Evolutionary conservation across 805 yeast genomes (phyloP).

Genomic region (Candida yuanshanica): DNA sequence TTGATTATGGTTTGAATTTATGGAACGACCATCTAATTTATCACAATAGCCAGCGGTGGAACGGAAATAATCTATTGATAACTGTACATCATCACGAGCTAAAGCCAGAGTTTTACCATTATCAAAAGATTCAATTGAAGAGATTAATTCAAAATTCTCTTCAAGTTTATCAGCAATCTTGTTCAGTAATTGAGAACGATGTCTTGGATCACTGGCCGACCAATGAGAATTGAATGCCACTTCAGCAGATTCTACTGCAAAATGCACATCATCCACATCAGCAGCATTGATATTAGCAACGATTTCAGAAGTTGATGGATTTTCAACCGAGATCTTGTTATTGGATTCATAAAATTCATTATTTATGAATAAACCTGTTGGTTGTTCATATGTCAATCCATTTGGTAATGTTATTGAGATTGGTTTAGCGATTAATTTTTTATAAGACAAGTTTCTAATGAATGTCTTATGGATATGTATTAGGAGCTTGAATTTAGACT

Average conservation of each 20-base stretch:
- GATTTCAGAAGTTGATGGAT: conserved; percentile 60
- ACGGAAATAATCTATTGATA: conserved; percentile 59
- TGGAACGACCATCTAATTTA: conserved; percentile 58
- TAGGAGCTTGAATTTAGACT: no score
- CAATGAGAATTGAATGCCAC: conserved; percentile 54
- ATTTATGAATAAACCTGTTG: conserved; percentile 85
- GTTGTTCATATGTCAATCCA: conserved; percentile 65
- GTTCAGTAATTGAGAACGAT: conserved; percentile 45
- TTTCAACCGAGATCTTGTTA: conserved; percentile 47
- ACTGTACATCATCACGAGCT: conserved; percentile 63
- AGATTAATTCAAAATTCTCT: conserved; percentile 53
- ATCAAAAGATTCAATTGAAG: conserved; percentile 66
- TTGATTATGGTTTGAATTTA: conserved; percentile 50
- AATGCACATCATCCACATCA: conserved; percentile 56
- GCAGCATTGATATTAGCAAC: conserved; percentile 56
- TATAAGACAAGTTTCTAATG: not conserved
- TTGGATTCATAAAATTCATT: conserved; percentile 66
- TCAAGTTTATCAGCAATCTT: conserved; percentile 70
- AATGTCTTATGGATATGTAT: not conserved
- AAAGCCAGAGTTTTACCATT: conserved; percentile 70
- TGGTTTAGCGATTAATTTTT: conserved; percentile 21
- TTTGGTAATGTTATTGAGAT: conserved; percentile 54
- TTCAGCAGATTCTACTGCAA: conserved; percentile 64
- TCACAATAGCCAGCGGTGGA: conserved; percentile 72
- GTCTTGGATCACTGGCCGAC: conserved; percentile 54